These are phyloP conservation scores for Termitomyces sp. DNA, from an alignment of 768 basidiomycete species.

Conservation along the genomic window DNA sequence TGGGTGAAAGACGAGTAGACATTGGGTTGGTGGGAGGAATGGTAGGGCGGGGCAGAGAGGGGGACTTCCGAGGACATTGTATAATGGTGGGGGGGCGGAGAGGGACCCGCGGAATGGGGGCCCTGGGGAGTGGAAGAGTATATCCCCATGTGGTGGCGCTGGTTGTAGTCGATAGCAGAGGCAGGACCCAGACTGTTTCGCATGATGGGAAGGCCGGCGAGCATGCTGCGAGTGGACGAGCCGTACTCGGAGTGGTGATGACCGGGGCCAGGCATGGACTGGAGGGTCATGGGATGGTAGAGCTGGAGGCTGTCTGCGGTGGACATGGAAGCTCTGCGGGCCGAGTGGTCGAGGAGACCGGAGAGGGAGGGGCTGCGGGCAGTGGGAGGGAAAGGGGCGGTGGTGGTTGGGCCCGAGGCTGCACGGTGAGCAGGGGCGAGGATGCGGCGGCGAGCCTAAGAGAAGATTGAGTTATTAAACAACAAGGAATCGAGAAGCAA, in stretches of 20 bases:
- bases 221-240: conserved; percentile 39
- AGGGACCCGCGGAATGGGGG: conserved; percentile 37
- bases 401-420: conserved; percentile 72
- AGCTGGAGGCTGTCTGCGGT: conserved; percentile 64
- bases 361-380: conserved; percentile 39
- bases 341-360: conserved; percentile 35
- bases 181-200: conserved; percentile 29
- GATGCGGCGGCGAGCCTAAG: conserved; percentile 76
- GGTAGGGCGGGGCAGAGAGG: conserved; percentile 45
- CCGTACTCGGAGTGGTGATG: conserved; percentile 38
- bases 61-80: conserved; percentile 38
- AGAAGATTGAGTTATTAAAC: no score
- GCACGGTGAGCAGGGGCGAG: conserved; percentile 78
- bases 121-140: conserved; percentile 31
- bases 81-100: conserved; percentile 23
- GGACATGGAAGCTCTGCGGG: conserved; percentile 63
- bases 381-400: conserved; percentile 61
- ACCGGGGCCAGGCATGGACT: conserved; percentile 44
- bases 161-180: conserved; percentile 34
- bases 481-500: conserved; percentile 6
- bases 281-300: conserved; percentile 76
- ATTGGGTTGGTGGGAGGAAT: conserved; percentile 23
- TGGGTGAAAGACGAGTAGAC: conserved; percentile 32
- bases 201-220: conserved; percentile 36
- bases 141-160: conserved; percentile 30